phyloP scores from a whole-genome alignment of 2,329 filamentous ascomycete genomes.

The Phyllosticta citrichinensis region DNA sequence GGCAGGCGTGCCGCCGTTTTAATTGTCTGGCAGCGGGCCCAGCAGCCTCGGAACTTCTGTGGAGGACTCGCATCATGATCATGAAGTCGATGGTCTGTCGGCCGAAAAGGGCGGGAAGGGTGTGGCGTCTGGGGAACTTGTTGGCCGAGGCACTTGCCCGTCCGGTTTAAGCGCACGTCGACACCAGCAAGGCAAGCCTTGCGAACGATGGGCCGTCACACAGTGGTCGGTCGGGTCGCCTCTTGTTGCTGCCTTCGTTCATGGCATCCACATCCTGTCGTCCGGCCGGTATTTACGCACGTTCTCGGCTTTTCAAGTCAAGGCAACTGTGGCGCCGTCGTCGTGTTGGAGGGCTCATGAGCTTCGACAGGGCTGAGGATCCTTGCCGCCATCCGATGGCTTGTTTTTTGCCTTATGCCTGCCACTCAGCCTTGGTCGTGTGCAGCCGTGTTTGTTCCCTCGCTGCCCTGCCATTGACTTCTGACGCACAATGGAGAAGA shows the following conservation, averaged over 20 bases:
- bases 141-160: constrained; percentile 4
- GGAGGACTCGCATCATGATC: background rate
- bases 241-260: background rate
- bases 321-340: background rate
- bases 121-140: constrained; percentile 3
- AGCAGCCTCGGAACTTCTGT: background rate
- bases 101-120: constrained; percentile 1
- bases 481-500: background rate
- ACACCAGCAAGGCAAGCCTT: background rate
- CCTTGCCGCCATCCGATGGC: background rate
- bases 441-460: no score
- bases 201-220: background rate
- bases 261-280: no score
- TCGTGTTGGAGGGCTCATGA: background rate
- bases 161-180: background rate
- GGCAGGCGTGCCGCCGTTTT: background rate
- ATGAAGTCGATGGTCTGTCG: background rate
- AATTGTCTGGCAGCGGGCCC: background rate
- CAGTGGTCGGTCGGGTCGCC: no score
- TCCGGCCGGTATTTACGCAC: background rate
- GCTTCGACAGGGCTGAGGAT: background rate
- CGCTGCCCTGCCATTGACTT: no score
- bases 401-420: background rate
- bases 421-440: background rate
- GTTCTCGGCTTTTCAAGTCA: background rate